A percentile compares a stretch with the other conserved stretches of the same genome.
phyloP scores from a whole-genome alignment of 176 grass and related monocot species.

The Alloteropsis semialata region DNA sequence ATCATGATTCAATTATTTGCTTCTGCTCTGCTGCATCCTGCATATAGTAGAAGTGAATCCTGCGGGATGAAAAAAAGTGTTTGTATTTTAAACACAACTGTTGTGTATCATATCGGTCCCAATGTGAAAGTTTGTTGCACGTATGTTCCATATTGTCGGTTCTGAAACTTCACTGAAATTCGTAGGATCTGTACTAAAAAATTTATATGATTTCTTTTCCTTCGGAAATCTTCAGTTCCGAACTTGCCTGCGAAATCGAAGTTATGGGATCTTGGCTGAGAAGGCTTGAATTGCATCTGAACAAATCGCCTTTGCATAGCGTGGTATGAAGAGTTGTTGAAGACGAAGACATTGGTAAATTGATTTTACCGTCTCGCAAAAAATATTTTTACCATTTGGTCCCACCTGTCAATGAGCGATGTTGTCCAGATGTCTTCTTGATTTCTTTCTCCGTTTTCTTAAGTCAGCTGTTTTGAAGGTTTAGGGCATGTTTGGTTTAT shows the following conservation, averaged over 20 bases:
- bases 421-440: background rate
- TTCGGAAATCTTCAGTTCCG: background rate
- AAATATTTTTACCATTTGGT: background rate
- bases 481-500: too few species aligned
- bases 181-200: background rate
- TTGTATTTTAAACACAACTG: background rate
- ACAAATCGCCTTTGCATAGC: too few species aligned
- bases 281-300: too few species aligned
- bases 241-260: background rate
- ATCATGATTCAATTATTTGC: background rate
- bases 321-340: too few species aligned
- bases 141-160: too few species aligned
- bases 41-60: background rate
- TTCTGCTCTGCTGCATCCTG: background rate
- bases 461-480: too few species aligned
- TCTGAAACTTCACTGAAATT: background rate
- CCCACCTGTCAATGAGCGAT: slow-evolving; percentile 8
- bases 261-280: background rate
- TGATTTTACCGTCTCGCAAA: too few species aligned
- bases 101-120: background rate
- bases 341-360: too few species aligned
- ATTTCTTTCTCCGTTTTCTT: background rate
- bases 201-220: too few species aligned
- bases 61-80: background rate
- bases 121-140: background rate